Base-by-base conservation (phyloP, 371 early-diverging fungal genomes). In the Syncephalastrum sp. region DNA sequence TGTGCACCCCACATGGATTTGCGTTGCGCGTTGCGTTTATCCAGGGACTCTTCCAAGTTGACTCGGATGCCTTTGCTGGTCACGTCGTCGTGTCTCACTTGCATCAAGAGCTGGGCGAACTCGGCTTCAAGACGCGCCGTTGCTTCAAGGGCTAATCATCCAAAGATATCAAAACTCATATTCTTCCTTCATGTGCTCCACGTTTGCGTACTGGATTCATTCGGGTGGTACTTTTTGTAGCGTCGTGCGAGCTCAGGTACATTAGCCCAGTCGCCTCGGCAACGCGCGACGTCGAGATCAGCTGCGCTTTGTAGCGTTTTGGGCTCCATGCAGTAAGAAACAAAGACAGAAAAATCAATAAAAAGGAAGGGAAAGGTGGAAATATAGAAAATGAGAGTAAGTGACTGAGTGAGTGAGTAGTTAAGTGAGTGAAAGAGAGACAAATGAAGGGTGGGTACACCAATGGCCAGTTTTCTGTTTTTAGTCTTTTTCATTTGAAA, bases 201-300 rank as follows among this genome's bases (percentile, higher is more conserved):
- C 10, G 41, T 45, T 45, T 47, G 24, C 25, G 54, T 71, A 85
- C 90, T 87, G 60, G 74, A 57, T 29, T 84, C 90, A 17, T 79
- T 70, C 21, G 84, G 75, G 54, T 82, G 79, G 57, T 83, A 83
- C 57, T 86, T 88, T 48, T 79, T 61, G 56, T 86, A 88, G 21
- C 83, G 75, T 52, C 82, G 74, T 13, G 88, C 85, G 19, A 88
- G 74, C 50, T 85, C 82, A 56, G 82, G 79, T 45, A 88, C 69
- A 23, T 69, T 65, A 8, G 44, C 48, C 86, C 86, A 88, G 44
- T 65, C 65, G 5, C 82, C 85, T 47, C 74, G 74, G 55, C 82
- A 85, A 6, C 85, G 75, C 5, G 84, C 85, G 19, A 65, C 53
- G 53, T 85, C 85, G 16, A 85, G 63, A 21, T 77, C 79, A 54